Conservation (phyloP, 108 stramenopile species). For the Cyclostephanos tholiformis region DNA sequence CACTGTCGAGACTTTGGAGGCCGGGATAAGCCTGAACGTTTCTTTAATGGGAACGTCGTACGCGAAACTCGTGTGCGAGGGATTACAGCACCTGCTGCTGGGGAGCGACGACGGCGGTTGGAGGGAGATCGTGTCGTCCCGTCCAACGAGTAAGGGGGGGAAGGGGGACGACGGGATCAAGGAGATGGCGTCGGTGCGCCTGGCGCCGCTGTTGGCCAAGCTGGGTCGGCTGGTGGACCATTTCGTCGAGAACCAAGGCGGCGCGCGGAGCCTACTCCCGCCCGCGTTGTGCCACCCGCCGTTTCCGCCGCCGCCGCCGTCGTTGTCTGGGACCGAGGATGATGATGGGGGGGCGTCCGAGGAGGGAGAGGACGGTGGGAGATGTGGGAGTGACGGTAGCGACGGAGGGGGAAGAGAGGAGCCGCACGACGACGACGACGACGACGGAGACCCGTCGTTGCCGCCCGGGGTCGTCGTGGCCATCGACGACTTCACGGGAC, state of each 20-base stretch:
- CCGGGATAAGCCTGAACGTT: conserved; percentile 86
- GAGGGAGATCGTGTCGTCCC: conserved; percentile 59
- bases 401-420: conserved; percentile 26
- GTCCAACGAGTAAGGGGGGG: conserved; percentile 1
- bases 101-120: conserved; percentile 53
- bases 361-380: conserved; percentile 19
- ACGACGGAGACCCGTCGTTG: background rate
- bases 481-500: conserved; percentile 52
- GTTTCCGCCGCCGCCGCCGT: background rate
- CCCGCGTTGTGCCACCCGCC: conserved; percentile 63
- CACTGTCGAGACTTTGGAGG: conserved; percentile 79
- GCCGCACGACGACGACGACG: conserved; percentile 30
- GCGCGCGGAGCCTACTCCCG: conserved; percentile 64
- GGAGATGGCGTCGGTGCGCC: conserved; percentile 30
- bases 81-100: conserved; percentile 75
- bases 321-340: conserved; percentile 6
- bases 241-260: conserved; percentile 43
- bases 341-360: conserved; percentile 29
- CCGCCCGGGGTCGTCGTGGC: conserved; percentile 21
- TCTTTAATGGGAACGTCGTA: conserved; percentile 86
- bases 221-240: conserved; percentile 52
- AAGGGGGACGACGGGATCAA: background rate
- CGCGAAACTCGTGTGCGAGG: conserved; percentile 67
- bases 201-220: conserved; percentile 54
- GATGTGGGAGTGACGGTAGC: conserved; percentile 20